Percentiles rank a stretch among this genome's conserved stretches.
Conservation (phyloP, 805 yeast genomes). For the Teunomyces cretensis region DNA sequence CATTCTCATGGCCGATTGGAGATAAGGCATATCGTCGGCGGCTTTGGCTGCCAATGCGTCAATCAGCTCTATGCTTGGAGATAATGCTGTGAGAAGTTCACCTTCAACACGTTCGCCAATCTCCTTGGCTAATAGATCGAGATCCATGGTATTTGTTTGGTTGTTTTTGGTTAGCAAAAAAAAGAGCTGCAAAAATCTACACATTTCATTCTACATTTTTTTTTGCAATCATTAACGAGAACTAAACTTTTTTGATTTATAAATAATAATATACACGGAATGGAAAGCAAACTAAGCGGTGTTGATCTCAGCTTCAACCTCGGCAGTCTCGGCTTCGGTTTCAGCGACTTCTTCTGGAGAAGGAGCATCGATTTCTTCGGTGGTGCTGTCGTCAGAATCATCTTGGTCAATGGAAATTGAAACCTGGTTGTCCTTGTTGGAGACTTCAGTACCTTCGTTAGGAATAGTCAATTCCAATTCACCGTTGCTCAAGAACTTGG, state of each 20-base stretch:
- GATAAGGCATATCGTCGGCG: neutral
- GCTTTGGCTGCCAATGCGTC: neutral
- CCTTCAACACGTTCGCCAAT: neutral
- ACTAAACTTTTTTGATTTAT: constrained; percentile 1
- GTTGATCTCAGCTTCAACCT: constrained; percentile 5
- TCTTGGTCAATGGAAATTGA: constrained; percentile 25
- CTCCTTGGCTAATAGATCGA: neutral
- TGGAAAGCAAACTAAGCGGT: constrained; percentile 2
- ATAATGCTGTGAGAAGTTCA: neutral
- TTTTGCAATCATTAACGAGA: neutral
- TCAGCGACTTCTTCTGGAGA: constrained; percentile 8
- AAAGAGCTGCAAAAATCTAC: neutral
- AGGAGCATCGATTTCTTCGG: constrained; percentile 10
- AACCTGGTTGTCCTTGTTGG: constrained; percentile 21
- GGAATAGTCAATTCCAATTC: constrained; percentile 46
- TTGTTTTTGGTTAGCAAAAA: neutral
- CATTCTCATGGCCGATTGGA: neutral
- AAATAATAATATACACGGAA: neutral
- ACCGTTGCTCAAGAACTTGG: constrained; percentile 35
- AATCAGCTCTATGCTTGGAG: neutral
- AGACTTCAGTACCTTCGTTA: constrained; percentile 22
- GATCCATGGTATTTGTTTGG: neutral
- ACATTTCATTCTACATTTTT: neutral
- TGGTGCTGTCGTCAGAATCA: constrained; percentile 10
- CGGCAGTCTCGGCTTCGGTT: constrained; percentile 10